Percentiles rank a stretch among this genome's conserved stretches.
These are phyloP conservation scores for Helianthus annuus DNA, from an alignment of 129 eudicot genomes.

Conservation along the genomic window DNA sequence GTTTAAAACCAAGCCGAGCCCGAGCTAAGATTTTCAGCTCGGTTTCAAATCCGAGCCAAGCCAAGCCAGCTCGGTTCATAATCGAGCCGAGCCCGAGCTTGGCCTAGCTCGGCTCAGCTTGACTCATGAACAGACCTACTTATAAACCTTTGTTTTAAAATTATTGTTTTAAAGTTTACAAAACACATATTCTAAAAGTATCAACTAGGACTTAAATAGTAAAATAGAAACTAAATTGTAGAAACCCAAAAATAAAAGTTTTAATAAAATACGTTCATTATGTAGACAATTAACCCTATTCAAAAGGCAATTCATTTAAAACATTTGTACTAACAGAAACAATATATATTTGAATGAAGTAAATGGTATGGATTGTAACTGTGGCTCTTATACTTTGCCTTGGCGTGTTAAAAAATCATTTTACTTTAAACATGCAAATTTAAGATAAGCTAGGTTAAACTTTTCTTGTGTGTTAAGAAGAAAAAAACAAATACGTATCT, in stretches of 20 bases:
- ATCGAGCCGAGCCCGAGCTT: no score
- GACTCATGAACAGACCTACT: no score
- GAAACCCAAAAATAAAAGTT: neutral
- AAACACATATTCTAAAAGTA: neutral
- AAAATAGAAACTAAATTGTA: neutral
- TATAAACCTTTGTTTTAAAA: neutral
- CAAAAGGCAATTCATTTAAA: neutral
- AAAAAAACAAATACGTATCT: no score
- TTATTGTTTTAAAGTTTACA: no score
- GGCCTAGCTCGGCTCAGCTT: no score
- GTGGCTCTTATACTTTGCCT: neutral
- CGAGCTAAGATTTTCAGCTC: no score
- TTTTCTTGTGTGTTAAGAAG: neutral
- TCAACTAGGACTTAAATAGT: neutral
- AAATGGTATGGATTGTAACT: neutral
- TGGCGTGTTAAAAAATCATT: neutral
- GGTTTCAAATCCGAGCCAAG: no score
- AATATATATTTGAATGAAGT: neutral
- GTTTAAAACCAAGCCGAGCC: no score
- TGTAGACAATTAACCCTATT: neutral
- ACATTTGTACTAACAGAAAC: neutral
- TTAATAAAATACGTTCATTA: neutral
- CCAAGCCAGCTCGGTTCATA: no score
- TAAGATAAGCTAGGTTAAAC: neutral
- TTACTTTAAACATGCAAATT: neutral